Percentiles rank a stretch among this genome's conserved stretches.
phyloP scores from a whole-genome alignment of 2,329 filamentous ascomycete species.

The Pestalotiopsis sp. region DNA sequence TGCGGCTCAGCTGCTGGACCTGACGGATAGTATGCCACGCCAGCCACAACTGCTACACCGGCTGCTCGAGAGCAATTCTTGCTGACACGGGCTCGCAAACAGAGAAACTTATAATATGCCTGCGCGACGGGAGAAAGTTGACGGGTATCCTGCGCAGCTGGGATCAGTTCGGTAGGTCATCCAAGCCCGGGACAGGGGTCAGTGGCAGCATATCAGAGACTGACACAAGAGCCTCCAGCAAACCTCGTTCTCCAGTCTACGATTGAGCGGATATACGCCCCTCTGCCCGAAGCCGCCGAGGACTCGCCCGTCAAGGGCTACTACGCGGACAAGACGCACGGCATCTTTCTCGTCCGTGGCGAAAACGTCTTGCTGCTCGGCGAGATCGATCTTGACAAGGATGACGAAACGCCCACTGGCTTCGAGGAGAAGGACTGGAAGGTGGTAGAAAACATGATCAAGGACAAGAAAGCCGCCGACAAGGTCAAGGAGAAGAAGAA shows the following conservation, averaged over 20 bases:
- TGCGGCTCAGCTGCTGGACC: slow-evolving; percentile 88
- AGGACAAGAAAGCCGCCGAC: slow-evolving; percentile 67
- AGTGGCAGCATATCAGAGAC: background rate
- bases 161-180: slow-evolving; percentile 88
- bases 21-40: slow-evolving; percentile 84
- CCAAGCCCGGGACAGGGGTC: background rate
- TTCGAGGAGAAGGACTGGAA: slow-evolving; percentile 67
- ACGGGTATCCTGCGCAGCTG: slow-evolving; percentile 91
- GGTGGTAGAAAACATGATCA: slow-evolving; percentile 71
- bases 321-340: slow-evolving; percentile 82
- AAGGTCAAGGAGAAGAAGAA: slow-evolving; percentile 73
- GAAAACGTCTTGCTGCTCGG: slow-evolving; percentile 96
- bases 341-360: slow-evolving; percentile 88
- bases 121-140: slow-evolving; percentile 91
- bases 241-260: slow-evolving; percentile 95
- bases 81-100: slow-evolving; percentile 27
- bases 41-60: background rate
- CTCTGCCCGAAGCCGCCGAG: slow-evolving; percentile 32
- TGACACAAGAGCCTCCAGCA: slow-evolving; percentile 50
- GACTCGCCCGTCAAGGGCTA: slow-evolving; percentile 44
- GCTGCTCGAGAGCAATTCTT: background rate
- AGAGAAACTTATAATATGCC: slow-evolving; percentile 93
- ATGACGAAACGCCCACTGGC: slow-evolving; percentile 78
- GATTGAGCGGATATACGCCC: slow-evolving; percentile 77
- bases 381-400: slow-evolving; percentile 95